Conservation (phyloP, 495 filamentous ascomycete species). For the Lentithecium fluviatile region DNA sequence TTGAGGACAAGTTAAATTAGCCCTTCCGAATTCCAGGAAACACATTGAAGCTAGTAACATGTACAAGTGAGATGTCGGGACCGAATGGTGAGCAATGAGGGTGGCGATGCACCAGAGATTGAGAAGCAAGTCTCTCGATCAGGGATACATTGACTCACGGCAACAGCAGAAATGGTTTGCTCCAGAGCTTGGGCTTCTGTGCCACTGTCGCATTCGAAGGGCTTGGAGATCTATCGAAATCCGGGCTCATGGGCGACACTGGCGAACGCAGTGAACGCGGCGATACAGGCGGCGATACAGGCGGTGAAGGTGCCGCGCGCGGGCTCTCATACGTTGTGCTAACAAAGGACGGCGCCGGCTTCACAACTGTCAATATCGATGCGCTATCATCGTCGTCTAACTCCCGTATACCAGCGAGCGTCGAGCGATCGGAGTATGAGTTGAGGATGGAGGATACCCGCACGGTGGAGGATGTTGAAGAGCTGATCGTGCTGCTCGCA, state of each 20-base stretch:
- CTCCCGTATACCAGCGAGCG: slow-evolving; percentile 13
- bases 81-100: too few species aligned
- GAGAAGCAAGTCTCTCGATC: too few species aligned
- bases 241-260: background rate
- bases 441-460: slow-evolving; percentile 28
- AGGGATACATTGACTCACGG: slow-evolving; percentile 1
- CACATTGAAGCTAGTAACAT: too few species aligned
- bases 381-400: slow-evolving; percentile 27
- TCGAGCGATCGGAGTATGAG: slow-evolving; percentile 26
- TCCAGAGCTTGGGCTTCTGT: slow-evolving; percentile 23
- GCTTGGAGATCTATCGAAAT: slow-evolving; percentile 1
- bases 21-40: too few species aligned
- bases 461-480: background rate
- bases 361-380: slow-evolving; percentile 16
- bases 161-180: slow-evolving; percentile 24
- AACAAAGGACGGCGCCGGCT: background rate
- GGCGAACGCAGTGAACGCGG: slow-evolving; percentile 5
- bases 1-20: background rate
- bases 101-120: too few species aligned
- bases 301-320: background rate
- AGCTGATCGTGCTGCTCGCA: background rate
- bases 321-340: background rate
- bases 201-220: slow-evolving; percentile 1
- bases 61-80: too few species aligned
- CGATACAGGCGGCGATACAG: background rate